Evolutionary conservation across 2,329 filamentous ascomycete genomes (phyloP).

Genomic region (Penicillium sp.): DNA sequence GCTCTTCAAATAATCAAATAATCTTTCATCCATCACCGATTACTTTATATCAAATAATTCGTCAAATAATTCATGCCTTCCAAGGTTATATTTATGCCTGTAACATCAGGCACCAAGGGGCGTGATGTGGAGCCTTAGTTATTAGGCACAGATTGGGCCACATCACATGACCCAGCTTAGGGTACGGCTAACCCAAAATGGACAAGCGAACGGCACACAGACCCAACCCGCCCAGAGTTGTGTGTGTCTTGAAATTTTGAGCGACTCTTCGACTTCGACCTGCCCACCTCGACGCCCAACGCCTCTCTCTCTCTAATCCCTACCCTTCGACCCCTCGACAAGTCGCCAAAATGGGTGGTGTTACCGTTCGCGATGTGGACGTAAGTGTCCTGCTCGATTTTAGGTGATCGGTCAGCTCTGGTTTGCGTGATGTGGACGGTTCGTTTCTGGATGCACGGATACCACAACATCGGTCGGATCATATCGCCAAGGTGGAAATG

Average conservation of each 20-base stretch:
- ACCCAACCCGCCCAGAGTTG: conserved; percentile 33
- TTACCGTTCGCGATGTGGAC: conserved; percentile 67
- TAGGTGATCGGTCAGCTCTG: conserved; percentile 19
- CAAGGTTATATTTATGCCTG: neutral
- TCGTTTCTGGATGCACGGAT: conserved; percentile 22
- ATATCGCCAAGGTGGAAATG: conserved; percentile 11
- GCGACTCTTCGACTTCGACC: conserved; percentile 41
- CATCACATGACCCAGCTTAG: conserved; percentile 29
- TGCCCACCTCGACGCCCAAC: conserved; percentile 38
- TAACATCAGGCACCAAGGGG: conserved; percentile 13
- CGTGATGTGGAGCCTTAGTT: neutral
- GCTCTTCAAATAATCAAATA: neutral
- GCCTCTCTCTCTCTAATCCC: conserved; percentile 31
- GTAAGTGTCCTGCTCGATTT: conserved; percentile 45
- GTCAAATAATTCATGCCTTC: too few relatives aligned
- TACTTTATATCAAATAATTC: neutral
- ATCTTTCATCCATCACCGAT: neutral
- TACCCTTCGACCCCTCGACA: conserved; percentile 34
- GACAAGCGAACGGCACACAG: conserved; percentile 44
- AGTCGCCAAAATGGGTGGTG: conserved; percentile 64
- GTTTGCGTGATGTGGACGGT: conserved; percentile 17
- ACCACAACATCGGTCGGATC: conserved; percentile 9
- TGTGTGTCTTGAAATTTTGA: conserved; percentile 42
- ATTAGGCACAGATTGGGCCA: neutral
- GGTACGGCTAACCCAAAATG: conserved; percentile 44